A percentile compares a stretch with the other conserved stretches of the same genome.
Evolutionary conservation across 345 rosid genomes (phyloP).

Genomic region (Fremontodendron californicum): DNA sequence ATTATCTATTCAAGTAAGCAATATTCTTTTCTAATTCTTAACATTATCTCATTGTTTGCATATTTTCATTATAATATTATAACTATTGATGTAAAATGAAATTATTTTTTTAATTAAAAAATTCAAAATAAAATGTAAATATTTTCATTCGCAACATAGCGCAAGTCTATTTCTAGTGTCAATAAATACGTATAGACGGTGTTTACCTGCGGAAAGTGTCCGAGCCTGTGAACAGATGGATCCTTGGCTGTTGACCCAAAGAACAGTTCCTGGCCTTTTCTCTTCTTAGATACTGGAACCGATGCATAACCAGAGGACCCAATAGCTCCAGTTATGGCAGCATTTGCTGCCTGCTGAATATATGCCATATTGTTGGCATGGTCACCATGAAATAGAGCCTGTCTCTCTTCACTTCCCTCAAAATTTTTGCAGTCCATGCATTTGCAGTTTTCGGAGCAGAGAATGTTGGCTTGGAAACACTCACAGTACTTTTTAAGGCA

Average conservation of each 20-base stretch:
- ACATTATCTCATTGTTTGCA: too few relatives aligned
- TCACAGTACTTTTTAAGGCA: slow-evolving; percentile 99
- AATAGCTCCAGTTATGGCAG: slow-evolving; percentile 97
- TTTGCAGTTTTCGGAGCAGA: slow-evolving; percentile 95
- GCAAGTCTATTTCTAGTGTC: too few relatives aligned
- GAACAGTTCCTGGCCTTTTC: slow-evolving; percentile 76
- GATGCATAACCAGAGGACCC: slow-evolving; percentile 93
- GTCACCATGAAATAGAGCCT: slow-evolving; percentile 90
- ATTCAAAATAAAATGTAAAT: too few relatives aligned
- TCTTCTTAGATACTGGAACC: slow-evolving; percentile 66
- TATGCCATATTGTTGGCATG: slow-evolving; percentile 78
- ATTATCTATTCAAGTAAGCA: too few relatives aligned
- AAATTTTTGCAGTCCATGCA: slow-evolving; percentile 98
- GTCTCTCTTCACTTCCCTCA: slow-evolving; percentile 99
- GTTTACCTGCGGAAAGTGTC: slow-evolving; percentile 71
- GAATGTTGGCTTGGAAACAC: slow-evolving; percentile 96
- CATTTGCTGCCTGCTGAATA: slow-evolving; percentile 99
- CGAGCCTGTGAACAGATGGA: slow-evolving; percentile 44
- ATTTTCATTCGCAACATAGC: too few relatives aligned
- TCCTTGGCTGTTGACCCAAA: slow-evolving; percentile 64
- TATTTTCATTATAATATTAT: too few relatives aligned
- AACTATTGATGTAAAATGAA: too few relatives aligned
- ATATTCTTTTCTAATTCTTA: too few relatives aligned
- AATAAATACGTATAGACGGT: background rate
- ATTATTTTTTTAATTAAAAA: too few relatives aligned